Evolutionary conservation across 2,329 filamentous ascomycete genomes (phyloP).

Genomic region (Aspergillus persii): DNA sequence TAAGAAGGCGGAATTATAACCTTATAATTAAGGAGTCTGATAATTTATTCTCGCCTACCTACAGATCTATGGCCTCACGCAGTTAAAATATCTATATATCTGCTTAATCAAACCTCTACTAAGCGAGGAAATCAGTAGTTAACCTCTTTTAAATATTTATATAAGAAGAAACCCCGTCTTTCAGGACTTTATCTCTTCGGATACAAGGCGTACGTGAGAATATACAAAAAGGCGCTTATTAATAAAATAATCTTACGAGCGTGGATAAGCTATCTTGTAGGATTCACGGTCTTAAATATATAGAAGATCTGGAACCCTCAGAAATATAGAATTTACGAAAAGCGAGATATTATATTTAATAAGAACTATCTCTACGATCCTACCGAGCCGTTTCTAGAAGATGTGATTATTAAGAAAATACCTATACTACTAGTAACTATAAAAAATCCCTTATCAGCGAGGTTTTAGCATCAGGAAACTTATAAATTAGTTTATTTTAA

Average conservation of each 20-base stretch:
- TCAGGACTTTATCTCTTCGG: neutral
- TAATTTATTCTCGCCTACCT: neutral
- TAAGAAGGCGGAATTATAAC: too few relatives aligned
- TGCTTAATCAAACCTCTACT: neutral
- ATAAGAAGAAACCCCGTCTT: neutral
- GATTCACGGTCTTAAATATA: neutral
- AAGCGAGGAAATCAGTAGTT: neutral
- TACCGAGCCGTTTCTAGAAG: neutral
- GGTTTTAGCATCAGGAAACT: too few relatives aligned
- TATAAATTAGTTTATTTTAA: too few relatives aligned
- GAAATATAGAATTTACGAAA: neutral
- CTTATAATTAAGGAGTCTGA: too few relatives aligned
- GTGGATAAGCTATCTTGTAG: conserved; percentile 1
- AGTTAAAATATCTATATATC: neutral
- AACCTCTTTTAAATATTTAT: neutral
- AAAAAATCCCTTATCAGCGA: too few relatives aligned
- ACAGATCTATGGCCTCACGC: neutral
- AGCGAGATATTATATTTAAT: neutral
- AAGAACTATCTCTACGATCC: neutral
- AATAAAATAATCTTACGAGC: neutral
- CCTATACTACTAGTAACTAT: too few relatives aligned
- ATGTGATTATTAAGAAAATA: too few relatives aligned
- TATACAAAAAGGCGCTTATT: neutral
- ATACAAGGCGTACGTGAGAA: neutral
- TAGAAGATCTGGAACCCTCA: neutral